A percentile compares a stretch with the other conserved stretches of the same genome.
Conservation (phyloP, 495 filamentous ascomycete species). For the Penicillium angulare region DNA sequence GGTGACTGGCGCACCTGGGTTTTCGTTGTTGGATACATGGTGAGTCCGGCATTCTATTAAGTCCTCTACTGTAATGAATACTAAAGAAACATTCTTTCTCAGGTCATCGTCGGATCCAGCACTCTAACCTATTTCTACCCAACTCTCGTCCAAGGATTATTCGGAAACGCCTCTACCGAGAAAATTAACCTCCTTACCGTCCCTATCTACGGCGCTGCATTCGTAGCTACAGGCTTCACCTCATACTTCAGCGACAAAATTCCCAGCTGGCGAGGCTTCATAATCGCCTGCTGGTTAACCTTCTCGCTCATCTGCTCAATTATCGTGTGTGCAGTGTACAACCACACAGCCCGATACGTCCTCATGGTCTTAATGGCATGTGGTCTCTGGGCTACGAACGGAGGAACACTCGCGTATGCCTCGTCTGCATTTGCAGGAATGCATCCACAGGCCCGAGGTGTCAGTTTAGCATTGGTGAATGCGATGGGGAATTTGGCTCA, state of each 20-base stretch:
- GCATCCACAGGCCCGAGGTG: constrained; percentile 31
- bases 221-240: constrained; percentile 35
- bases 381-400: constrained; percentile 49
- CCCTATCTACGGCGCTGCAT: constrained; percentile 43
- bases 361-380: constrained; percentile 52
- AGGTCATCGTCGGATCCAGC: constrained; percentile 38
- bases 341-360: constrained; percentile 48
- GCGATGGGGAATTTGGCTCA: constrained; percentile 49
- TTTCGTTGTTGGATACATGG: constrained; percentile 34
- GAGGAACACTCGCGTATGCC: constrained; percentile 42
- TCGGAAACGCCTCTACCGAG: constrained; percentile 40
- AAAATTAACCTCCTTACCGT: constrained; percentile 36
- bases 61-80: neutral
- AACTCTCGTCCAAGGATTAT: constrained; percentile 44
- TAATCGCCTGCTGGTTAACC: constrained; percentile 36
- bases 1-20: constrained; percentile 26
- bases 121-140: constrained; percentile 54
- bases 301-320: constrained; percentile 42
- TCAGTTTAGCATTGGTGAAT: constrained; percentile 49
- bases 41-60: neutral
- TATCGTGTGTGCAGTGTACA: constrained; percentile 40
- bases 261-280: constrained; percentile 24
- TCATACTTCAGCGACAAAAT: constrained; percentile 34
- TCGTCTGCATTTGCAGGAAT: constrained; percentile 41
- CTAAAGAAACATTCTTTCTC: neutral